A percentile compares a stretch with the other conserved stretches of the same genome.
These are phyloP conservation scores for Coemansia asiatica DNA, from an alignment of 192 early-diverging fungal species.

Conservation along the genomic window DNA sequence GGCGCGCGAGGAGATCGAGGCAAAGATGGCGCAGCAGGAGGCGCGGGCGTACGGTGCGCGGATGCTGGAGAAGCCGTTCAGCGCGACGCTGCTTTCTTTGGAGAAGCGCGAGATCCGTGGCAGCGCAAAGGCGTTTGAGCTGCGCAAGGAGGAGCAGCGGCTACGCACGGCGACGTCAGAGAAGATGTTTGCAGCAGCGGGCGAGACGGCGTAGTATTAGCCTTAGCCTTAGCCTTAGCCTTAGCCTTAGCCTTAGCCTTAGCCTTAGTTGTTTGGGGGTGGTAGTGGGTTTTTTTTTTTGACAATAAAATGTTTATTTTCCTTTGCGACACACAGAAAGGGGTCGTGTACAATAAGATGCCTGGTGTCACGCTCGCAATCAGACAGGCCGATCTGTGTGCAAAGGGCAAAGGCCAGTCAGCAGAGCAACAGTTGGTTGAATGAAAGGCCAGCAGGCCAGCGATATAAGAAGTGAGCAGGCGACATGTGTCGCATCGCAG, in stretches of 20 bases:
- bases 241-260: too few relatives aligned
- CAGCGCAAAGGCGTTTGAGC: slow-evolving; percentile 19
- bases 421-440: too few relatives aligned
- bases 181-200: slow-evolving; percentile 37
- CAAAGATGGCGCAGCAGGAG: slow-evolving; percentile 64
- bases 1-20: slow-evolving; percentile 73
- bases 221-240: too few relatives aligned
- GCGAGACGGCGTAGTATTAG: slow-evolving; percentile 17
- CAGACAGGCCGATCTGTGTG: background rate
- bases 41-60: slow-evolving; percentile 49
- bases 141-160: slow-evolving; percentile 32
- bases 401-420: background rate
- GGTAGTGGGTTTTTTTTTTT: background rate
- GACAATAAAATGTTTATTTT: background rate
- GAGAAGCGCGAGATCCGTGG: slow-evolving; percentile 27
- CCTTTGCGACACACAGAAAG: too few relatives aligned
- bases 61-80: slow-evolving; percentile 46
- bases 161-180: slow-evolving; percentile 29
- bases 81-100: slow-evolving; percentile 25
- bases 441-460: too few relatives aligned
- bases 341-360: too few relatives aligned
- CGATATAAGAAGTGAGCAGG: too few relatives aligned
- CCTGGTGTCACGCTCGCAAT: too few relatives aligned
- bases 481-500: too few relatives aligned
- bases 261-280: too few relatives aligned